Percentiles rank a stretch among this genome's conserved stretches.
Conservation (phyloP, 2,329 filamentous ascomycete species). For the Thelonectria olida region DNA sequence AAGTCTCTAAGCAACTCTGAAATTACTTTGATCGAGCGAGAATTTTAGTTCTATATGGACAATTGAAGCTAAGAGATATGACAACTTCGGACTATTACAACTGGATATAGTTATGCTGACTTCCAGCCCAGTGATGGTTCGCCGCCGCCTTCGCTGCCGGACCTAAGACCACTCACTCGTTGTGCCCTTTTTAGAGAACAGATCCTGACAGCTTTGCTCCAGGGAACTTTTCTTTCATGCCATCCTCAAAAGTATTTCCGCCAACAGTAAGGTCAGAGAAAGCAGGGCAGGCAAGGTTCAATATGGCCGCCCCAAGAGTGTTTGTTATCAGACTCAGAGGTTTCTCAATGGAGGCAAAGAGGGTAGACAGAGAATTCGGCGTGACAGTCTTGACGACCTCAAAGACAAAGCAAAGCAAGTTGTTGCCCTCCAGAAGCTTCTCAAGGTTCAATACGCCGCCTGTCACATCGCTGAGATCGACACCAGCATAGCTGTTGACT, state of each 20-base stretch:
- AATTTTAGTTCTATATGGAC: too few relatives aligned
- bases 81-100: too few relatives aligned
- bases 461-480: slow-evolving; percentile 54
- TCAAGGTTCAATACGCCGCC: slow-evolving; percentile 53
- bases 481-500: slow-evolving; percentile 57
- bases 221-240: slow-evolving; percentile 2
- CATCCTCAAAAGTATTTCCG: slow-evolving; percentile 13
- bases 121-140: too few relatives aligned
- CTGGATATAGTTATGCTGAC: too few relatives aligned
- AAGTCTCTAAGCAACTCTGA: too few relatives aligned
- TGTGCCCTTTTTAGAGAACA: neutral
- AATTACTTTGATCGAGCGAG: too few relatives aligned
- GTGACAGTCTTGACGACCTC: slow-evolving; percentile 47
- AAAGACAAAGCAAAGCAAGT: slow-evolving; percentile 51
- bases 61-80: too few relatives aligned
- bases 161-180: too few relatives aligned
- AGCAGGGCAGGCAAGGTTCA: slow-evolving; percentile 14
- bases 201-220: slow-evolving; percentile 5
- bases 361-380: slow-evolving; percentile 15
- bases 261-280: slow-evolving; percentile 18
- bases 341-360: slow-evolving; percentile 11
- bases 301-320: slow-evolving; percentile 5
- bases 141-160: too few relatives aligned
- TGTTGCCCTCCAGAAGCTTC: slow-evolving; percentile 55
- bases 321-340: slow-evolving; percentile 16